A percentile compares a stretch with the other conserved stretches of the same genome.
Evolutionary conservation across 768 basidiomycete genomes (phyloP).

Genomic region (Leccinellum rugosiceps): DNA sequence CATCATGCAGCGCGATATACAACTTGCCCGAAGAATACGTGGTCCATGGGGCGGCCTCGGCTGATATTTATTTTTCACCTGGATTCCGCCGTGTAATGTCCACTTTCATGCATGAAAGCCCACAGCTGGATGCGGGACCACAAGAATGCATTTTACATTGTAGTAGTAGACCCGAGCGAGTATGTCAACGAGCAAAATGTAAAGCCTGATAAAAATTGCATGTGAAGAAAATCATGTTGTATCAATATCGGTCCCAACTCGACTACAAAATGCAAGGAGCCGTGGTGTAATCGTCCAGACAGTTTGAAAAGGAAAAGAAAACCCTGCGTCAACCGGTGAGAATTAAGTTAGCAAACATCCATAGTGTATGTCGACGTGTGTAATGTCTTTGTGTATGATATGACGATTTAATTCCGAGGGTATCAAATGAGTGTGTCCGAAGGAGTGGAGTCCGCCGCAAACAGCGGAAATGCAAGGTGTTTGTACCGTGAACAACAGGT

Average conservation of each 20-base stretch:
- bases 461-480: conserved; percentile 9
- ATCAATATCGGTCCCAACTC: conserved; percentile 15
- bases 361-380: conserved; percentile 15
- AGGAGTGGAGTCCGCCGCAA: conserved; percentile 16
- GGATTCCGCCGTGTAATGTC: background rate
- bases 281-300: conserved; percentile 16
- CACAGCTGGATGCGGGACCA: background rate
- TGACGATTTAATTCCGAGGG: conserved; percentile 18
- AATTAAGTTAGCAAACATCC: conserved; percentile 25
- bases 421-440: conserved; percentile 28
- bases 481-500: background rate
- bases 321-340: background rate
- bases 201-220: conserved; percentile 11
- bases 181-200: conserved; percentile 11
- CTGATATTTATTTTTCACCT: conserved; percentile 26
- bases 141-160: conserved; percentile 28
- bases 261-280: conserved; percentile 13
- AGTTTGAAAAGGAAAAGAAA: conserved; percentile 6
- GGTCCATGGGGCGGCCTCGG: conserved; percentile 82
- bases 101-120: background rate
- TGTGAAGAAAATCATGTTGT: conserved; percentile 8
- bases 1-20: conserved; percentile 96
- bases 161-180: conserved; percentile 19
- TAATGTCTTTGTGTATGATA: conserved; percentile 16
- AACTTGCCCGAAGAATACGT: conserved; percentile 91